A percentile compares a stretch with the other conserved stretches of the same genome.
Evolutionary conservation across 1,284 basidiomycete species (phyloP).

Genomic region (Agaricales sp.): DNA sequence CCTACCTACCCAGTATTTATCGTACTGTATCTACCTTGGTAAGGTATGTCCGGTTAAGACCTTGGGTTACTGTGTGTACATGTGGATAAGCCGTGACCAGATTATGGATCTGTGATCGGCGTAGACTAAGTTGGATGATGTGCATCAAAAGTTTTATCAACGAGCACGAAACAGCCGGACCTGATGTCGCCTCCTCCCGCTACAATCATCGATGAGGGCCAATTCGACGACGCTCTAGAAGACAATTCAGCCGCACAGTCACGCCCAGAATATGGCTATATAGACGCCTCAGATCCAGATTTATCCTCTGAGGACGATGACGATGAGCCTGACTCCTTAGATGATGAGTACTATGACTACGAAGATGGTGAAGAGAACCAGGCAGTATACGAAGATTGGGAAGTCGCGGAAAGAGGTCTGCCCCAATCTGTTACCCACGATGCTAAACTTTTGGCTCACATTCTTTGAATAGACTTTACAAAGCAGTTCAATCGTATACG

Average conservation of each 20-base stretch:
- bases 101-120: no score
- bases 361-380: slow-evolving; percentile 30
- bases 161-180: neutral
- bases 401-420: slow-evolving; percentile 67
- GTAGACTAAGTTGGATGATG: no score
- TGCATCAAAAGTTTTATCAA: no score
- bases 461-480: slow-evolving; percentile 66
- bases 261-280: slow-evolving; percentile 29
- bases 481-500: slow-evolving; percentile 92
- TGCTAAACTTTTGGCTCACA: slow-evolving; percentile 1
- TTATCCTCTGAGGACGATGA: slow-evolving; percentile 29
- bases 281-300: slow-evolving; percentile 33
- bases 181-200: neutral
- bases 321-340: slow-evolving; percentile 26
- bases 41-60: no score
- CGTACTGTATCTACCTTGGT: no score
- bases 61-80: no score
- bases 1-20: no score
- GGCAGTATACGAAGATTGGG: slow-evolving; percentile 89
- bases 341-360: slow-evolving; percentile 25
- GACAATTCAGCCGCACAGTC: slow-evolving; percentile 13
- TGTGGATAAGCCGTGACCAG: no score
- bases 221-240: slow-evolving; percentile 43
- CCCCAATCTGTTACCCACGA: slow-evolving; percentile 3
- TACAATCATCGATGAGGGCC: slow-evolving; percentile 26